These are phyloP conservation scores for Marvania coccoides DNA, from an alignment of 139 green algal species.

Conservation along the genomic window DNA sequence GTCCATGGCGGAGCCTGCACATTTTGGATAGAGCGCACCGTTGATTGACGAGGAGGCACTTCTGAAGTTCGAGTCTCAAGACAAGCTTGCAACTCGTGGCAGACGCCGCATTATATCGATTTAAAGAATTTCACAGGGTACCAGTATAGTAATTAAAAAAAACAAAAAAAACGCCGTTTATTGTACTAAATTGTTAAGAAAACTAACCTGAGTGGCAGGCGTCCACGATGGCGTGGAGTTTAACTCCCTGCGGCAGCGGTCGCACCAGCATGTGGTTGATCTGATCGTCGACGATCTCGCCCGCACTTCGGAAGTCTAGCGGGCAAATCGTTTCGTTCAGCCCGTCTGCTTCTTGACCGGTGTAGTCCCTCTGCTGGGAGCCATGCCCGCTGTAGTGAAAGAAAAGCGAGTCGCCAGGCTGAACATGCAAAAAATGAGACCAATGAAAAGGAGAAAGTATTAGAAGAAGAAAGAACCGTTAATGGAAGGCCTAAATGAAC, in stretches of 20 bases:
- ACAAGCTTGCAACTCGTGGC: too few relatives aligned
- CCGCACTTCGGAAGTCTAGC: slow-evolving; percentile 26
- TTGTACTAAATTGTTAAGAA: background rate
- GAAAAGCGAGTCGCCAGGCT: slow-evolving; percentile 63
- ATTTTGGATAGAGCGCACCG: too few relatives aligned
- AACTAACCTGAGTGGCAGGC: slow-evolving; percentile 74
- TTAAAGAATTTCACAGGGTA: too few relatives aligned
- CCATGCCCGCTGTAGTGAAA: slow-evolving; percentile 79
- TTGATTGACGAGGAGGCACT: too few relatives aligned
- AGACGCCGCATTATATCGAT: too few relatives aligned
- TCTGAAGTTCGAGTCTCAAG: too few relatives aligned
- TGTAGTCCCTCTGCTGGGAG: slow-evolving; percentile 53
- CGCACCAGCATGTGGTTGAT: slow-evolving; percentile 52
- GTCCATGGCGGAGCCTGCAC: slow-evolving; percentile 55
- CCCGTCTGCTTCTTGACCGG: slow-evolving; percentile 66
- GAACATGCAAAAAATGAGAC: too few relatives aligned
- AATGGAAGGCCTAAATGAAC: too few relatives aligned
- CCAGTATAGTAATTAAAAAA: too few relatives aligned
- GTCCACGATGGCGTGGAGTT: slow-evolving; percentile 71
- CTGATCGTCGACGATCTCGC: slow-evolving; percentile 56
- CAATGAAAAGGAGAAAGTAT: too few relatives aligned
- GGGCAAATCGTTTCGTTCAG: slow-evolving; percentile 65
- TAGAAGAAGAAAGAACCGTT: too few relatives aligned
- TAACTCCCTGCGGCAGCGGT: slow-evolving; percentile 43
- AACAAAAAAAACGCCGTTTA: too few relatives aligned